phyloP scores from a whole-genome alignment of 1,284 basidiomycete genomes.

The Austroboletus sp. region DNA sequence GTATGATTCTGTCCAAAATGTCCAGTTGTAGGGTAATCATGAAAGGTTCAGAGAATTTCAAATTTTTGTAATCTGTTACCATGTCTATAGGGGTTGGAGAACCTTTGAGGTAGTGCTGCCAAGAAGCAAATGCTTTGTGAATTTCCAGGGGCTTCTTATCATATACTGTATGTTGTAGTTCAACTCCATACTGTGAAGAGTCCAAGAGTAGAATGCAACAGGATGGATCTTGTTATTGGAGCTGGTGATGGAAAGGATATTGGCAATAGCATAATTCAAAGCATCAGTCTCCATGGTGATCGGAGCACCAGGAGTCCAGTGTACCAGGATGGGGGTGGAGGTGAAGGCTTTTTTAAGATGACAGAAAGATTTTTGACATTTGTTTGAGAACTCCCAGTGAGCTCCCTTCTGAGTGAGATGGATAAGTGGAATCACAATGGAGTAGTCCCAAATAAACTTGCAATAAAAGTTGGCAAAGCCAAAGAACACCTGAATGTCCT shows the following conservation, averaged over 20 bases:
- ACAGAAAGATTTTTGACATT: no score
- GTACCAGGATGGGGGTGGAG: background rate
- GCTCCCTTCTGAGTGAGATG: background rate
- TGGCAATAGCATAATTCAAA: conserved; percentile 32
- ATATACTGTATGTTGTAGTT: background rate
- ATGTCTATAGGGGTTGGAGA: background rate
- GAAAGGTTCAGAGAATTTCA: no score
- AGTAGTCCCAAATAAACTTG: no score
- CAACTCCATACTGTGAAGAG: background rate
- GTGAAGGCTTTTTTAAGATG: no score
- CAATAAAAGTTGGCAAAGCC: background rate
- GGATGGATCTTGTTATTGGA: no score
- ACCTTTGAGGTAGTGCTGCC: background rate
- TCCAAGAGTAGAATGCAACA: background rate
- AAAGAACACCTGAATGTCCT: background rate
- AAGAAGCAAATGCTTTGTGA: no score
- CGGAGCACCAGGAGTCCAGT: background rate
- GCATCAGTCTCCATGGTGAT: conserved; percentile 4
- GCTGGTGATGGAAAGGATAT: conserved; percentile 24
- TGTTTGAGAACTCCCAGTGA: conserved; percentile 1
- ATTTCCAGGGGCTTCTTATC: background rate
- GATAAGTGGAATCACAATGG: background rate
- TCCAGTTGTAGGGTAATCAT: no score
- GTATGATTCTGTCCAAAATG: no score
- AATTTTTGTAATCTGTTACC: background rate